These are phyloP conservation scores for Trichoderma erinaceum DNA, from an alignment of 495 filamentous ascomycete genomes.

Conservation along the genomic window DNA sequence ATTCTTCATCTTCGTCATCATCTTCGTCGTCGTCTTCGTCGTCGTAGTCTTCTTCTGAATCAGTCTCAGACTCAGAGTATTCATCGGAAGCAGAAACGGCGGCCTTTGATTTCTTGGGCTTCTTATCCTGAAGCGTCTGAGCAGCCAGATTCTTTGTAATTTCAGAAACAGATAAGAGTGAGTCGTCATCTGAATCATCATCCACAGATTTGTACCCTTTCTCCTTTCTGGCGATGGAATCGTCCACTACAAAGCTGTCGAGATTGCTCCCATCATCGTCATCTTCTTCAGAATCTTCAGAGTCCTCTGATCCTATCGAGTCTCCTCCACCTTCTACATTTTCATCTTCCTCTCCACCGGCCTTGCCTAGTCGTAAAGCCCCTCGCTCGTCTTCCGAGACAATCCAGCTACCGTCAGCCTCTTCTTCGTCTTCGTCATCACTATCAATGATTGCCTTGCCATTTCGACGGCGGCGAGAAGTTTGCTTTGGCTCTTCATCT, in stretches of 20 bases:
- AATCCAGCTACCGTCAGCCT: constrained; percentile 71
- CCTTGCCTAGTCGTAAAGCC: constrained; percentile 58
- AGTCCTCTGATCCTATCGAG: constrained; percentile 62
- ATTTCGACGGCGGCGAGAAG: constrained; percentile 43
- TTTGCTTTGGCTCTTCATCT: constrained; percentile 15
- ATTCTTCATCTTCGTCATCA: constrained; percentile 15
- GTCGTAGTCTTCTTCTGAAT: constrained; percentile 34
- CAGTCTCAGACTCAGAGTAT: constrained; percentile 33
- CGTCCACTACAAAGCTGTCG: constrained; percentile 41
- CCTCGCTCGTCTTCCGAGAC: constrained; percentile 58
- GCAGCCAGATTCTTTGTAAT: constrained; percentile 18
- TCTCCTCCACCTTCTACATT: constrained; percentile 80
- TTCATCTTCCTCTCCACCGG: constrained; percentile 78
- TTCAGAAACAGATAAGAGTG: constrained; percentile 15
- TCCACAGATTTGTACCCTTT: constrained; percentile 36
- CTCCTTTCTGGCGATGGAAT: constrained; percentile 27
- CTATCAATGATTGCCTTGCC: constrained; percentile 53
- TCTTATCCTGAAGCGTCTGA: constrained; percentile 20
- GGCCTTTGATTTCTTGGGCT: not conserved
- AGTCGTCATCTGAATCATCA: constrained; percentile 31
- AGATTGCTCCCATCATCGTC: constrained; percentile 44
- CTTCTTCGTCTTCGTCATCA: constrained; percentile 52
- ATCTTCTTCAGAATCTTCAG: constrained; percentile 26
- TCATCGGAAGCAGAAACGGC: constrained; percentile 22
- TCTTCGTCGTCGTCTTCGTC: constrained; percentile 31